Evolutionary conservation across 805 yeast genomes (phyloP).

Genomic region (Yamadazyma laniorum): DNA sequence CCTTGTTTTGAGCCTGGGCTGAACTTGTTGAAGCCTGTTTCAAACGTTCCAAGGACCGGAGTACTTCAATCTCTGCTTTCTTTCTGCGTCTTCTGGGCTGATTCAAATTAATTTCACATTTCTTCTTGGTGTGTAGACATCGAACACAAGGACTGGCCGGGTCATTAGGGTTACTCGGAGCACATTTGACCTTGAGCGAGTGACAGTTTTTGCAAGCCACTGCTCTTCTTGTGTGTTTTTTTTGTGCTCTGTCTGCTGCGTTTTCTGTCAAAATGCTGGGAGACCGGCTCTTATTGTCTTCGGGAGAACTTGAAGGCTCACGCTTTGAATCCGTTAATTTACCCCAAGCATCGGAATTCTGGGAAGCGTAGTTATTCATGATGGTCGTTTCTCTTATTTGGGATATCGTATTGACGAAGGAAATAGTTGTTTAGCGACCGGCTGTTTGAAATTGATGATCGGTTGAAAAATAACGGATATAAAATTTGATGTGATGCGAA

Average conservation of each 20-base stretch:
- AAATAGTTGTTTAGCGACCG: too few species aligned
- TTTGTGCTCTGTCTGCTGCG: too few species aligned
- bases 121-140: slow-evolving; percentile 60
- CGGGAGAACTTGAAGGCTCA: too few species aligned
- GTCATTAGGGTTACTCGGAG: slow-evolving; percentile 60
- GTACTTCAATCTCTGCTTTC: slow-evolving; percentile 25
- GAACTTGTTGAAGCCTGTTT: neutral
- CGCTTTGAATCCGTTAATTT: too few species aligned
- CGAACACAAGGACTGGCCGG: slow-evolving; percentile 69
- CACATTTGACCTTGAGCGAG: slow-evolving; percentile 77
- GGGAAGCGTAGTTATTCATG: too few species aligned
- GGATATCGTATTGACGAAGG: too few species aligned
- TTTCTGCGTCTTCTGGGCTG: slow-evolving; percentile 53
- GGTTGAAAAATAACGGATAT: too few species aligned
- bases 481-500: too few species aligned
- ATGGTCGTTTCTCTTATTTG: too few species aligned
- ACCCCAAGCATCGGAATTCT: too few species aligned
- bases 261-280: neutral
- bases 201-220: slow-evolving; percentile 79
- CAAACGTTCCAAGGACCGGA: slow-evolving; percentile 4
- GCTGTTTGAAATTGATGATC: too few species aligned
- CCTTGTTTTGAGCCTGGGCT: neutral
- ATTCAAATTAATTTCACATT: slow-evolving; percentile 66
- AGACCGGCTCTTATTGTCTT: neutral
- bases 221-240: slow-evolving; percentile 35